These are phyloP conservation scores for Clarireedia homoeocarpa DNA, from an alignment of 2,329 filamentous ascomycete genomes.

Conservation along the genomic window DNA sequence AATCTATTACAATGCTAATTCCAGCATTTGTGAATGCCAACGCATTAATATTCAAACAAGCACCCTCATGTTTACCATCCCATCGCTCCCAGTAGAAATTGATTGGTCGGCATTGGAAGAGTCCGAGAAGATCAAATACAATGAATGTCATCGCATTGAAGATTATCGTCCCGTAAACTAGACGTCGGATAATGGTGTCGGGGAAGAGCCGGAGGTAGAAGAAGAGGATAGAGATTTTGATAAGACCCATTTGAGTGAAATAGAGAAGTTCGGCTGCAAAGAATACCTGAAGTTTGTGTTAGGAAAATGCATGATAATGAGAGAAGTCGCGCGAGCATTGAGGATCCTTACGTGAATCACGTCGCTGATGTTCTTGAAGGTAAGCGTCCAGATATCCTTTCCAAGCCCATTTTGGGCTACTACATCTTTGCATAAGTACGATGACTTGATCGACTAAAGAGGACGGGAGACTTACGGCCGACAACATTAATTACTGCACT, in stretches of 20 bases:
- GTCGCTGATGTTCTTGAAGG: conserved; percentile 10
- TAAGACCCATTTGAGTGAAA: conserved; percentile 10
- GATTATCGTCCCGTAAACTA: conserved; percentile 7
- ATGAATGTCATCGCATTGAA: conserved; percentile 7
- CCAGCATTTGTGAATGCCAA: conserved; percentile 43
- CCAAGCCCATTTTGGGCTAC: conserved; percentile 11
- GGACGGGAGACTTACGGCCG: neutral
- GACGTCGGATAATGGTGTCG: conserved; percentile 1
- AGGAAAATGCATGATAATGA: neutral
- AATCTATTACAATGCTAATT: conserved; percentile 44
- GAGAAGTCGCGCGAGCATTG: neutral
- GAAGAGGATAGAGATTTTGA: conserved; percentile 14
- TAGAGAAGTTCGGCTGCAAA: conserved; percentile 16
- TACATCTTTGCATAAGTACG: conserved; percentile 1
- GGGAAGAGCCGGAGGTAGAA: conserved; percentile 19
- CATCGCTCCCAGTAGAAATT: conserved; percentile 45
- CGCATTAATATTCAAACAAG: conserved; percentile 41
- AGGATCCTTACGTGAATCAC: conserved; percentile 11
- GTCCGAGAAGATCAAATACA: conserved; percentile 12
- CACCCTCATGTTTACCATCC: conserved; percentile 39
- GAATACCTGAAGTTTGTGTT: conserved; percentile 11
- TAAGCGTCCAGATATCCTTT: conserved; percentile 16
- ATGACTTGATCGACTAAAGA: neutral
- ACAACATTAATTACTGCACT: neutral
- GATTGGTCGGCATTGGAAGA: conserved; percentile 42